Base-by-base conservation (phyloP, 352 stramenopile species). In the Phytophthora quininea region DNA sequence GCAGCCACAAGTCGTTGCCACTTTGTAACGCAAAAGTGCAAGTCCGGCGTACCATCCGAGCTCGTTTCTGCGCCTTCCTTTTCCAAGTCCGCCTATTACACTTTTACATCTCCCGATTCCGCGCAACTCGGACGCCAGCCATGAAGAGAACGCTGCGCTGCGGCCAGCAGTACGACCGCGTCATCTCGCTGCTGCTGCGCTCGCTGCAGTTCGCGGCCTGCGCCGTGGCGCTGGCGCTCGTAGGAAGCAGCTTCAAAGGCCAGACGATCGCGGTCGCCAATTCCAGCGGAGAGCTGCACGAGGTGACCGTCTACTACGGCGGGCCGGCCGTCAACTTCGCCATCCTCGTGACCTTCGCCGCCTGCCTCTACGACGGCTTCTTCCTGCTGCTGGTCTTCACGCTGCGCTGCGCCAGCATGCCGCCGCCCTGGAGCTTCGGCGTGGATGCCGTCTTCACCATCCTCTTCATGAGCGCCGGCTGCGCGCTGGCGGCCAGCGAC, bases 401-500 rank as follows among this genome's bases (percentile, higher is more conserved):
- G 31, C 62, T 73, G 27, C 46, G 63, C 3, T 71, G 63, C 47
- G 71, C 77, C 29, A 62, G 46, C 11, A 69, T 88, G 40, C 71
- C 80, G 10, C 49, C 72, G n/a, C 69, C 79, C n/a, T 86, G 75
- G 49, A 78, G 58, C 54, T 74, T 91, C 49, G 60, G 49, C 53
- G 55, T 89, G 15, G 84, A 93, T 69, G 74, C 81, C 43, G 50
- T 85, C 55, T 86, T 93, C 51, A 87, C 81, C 4, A 83, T 93
- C 53, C 77, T 93, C 48, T 77, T 88, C 48, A 75, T 93, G 56
- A 91, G 84, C 61, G 76, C 74, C 10, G 84, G 77, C 30, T 89
- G 77, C 47, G 79, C 77, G 8, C 65, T 93, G 24, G 82, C 82
- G 1, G 84, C 77, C 29, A 82, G 76, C 45, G 84, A 93, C 67